phyloP scores from a whole-genome alignment of 2,329 filamentous ascomycete genomes.

The Apiospora aurea region DNA sequence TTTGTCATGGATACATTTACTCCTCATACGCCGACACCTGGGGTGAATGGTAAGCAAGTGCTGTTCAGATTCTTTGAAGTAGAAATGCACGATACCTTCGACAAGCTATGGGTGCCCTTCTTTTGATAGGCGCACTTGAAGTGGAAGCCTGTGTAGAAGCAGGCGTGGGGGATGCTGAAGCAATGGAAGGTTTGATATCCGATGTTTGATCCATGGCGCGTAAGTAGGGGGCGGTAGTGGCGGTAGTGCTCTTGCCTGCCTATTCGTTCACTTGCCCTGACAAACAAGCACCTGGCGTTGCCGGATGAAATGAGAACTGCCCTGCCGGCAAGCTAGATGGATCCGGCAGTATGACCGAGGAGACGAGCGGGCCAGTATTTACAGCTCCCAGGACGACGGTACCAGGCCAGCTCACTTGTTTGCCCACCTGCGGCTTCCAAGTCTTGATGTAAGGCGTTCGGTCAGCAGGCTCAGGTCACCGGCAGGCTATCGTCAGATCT shows the following conservation, averaged over 20 bases:
- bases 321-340: conserved; percentile 1
- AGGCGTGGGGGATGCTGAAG: conserved; percentile 4
- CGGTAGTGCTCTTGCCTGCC: neutral
- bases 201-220: neutral
- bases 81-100: conserved; percentile 49
- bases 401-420: conserved; percentile 7
- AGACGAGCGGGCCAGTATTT: neutral
- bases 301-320: conserved; percentile 7
- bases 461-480: conserved; percentile 5
- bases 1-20: conserved; percentile 59
- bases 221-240: neutral
- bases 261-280: conserved; percentile 1
- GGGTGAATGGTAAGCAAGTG: conserved; percentile 25
- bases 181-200: neutral
- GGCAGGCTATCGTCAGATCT: neutral
- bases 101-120: conserved; percentile 60
- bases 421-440: conserved; percentile 1
- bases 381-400: neutral
- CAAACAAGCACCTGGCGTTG: neutral
- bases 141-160: neutral
- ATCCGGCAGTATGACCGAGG: neutral
- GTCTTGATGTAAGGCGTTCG: neutral
- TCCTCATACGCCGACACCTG: conserved; percentile 63
- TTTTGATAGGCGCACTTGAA: conserved; percentile 47
- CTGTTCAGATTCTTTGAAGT: conserved; percentile 26